Percentiles rank a stretch among this genome's conserved stretches.
phyloP scores from a whole-genome alignment of 441 rosid genomes.

The Populus hybrid region DNA sequence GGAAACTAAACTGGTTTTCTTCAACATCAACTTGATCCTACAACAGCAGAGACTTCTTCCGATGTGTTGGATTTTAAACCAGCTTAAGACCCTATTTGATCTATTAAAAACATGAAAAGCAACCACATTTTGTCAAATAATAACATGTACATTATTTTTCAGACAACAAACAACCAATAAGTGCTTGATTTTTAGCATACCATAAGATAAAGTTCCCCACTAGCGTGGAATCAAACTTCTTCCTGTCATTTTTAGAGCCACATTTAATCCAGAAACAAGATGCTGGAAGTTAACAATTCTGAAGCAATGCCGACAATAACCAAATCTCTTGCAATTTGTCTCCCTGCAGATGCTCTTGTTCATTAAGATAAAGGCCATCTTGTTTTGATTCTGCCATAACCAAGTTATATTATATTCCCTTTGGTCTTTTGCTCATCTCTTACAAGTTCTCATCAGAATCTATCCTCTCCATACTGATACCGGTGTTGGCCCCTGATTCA shows the following conservation, averaged over 20 bases:
- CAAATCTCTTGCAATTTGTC: background rate
- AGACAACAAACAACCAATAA: no score
- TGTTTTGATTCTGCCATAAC: no score
- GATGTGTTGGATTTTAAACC: background rate
- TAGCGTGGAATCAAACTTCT: background rate
- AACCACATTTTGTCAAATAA: no score
- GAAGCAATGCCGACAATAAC: background rate
- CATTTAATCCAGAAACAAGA: slow-evolving; percentile 3
- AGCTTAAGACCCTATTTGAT: background rate
- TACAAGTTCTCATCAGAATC: background rate
- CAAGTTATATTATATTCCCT: background rate
- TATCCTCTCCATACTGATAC: no score
- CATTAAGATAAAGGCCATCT: no score
- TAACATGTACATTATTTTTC: no score
- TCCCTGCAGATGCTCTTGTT: no score
- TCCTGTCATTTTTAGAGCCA: background rate
- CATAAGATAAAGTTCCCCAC: background rate
- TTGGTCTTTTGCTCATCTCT: background rate
- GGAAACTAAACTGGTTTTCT: no score
- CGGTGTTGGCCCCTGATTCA: no score
- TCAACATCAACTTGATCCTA: no score
- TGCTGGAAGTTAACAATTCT: background rate
- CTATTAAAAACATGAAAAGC: no score
- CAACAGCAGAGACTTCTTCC: no score
- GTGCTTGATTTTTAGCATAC: background rate